phyloP scores from a whole-genome alignment of 805 yeast species.

The Torulaspora indica region DNA sequence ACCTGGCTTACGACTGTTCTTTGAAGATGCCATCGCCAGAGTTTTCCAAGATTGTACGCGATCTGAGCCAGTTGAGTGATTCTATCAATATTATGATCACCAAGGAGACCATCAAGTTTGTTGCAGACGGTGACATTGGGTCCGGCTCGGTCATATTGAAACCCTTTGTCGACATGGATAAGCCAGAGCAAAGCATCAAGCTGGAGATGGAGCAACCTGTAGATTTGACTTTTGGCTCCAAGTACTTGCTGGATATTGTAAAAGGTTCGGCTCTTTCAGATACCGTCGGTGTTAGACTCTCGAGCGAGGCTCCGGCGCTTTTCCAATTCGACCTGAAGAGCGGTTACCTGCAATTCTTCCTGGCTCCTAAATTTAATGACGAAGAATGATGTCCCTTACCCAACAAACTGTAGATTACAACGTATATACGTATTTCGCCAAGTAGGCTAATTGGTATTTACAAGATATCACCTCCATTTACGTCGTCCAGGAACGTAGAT shows the following conservation, averaged over 20 bases:
- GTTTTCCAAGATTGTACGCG: constrained; percentile 85
- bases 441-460: constrained; percentile 1
- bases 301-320: constrained; percentile 88
- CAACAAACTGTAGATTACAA: constrained; percentile 8
- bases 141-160: constrained; percentile 80
- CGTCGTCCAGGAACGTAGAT: constrained; percentile 46
- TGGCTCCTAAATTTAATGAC: constrained; percentile 97
- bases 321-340: constrained; percentile 82
- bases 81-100: constrained; percentile 80
- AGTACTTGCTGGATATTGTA: constrained; percentile 84
- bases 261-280: constrained; percentile 79
- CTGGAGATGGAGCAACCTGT: constrained; percentile 84
- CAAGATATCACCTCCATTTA: constrained; percentile 9
- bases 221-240: constrained; percentile 83
- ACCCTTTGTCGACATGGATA: constrained; percentile 76
- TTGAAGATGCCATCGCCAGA: constrained; percentile 84
- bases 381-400: constrained; percentile 52
- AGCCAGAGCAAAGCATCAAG: constrained; percentile 66
- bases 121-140: constrained; percentile 89
- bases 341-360: constrained; percentile 90
- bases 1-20: constrained; percentile 82
- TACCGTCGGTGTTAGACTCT: constrained; percentile 76
- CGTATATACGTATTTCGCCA: background rate
- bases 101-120: constrained; percentile 86
- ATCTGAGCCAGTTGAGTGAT: constrained; percentile 80